Evolutionary conservation across 2,329 filamentous ascomycete species (phyloP).

Genomic region (Phaeosphaeriaceae sp.): DNA sequence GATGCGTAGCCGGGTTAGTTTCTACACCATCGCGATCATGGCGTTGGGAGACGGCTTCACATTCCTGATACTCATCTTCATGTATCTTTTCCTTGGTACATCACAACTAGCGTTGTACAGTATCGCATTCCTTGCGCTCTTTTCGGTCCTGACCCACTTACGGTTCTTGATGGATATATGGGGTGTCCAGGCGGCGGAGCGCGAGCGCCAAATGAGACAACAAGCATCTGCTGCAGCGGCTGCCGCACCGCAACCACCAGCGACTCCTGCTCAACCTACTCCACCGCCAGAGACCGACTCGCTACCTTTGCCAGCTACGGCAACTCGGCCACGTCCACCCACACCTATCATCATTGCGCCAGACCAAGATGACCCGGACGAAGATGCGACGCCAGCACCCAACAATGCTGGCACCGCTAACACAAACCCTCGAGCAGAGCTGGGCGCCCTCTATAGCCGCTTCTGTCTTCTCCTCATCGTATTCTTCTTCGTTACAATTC

Average conservation of each 20-base stretch:
- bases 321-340: constrained; percentile 50
- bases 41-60: constrained; percentile 67
- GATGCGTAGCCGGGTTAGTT: constrained; percentile 68
- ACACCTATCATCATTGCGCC: constrained; percentile 66
- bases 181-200: constrained; percentile 65
- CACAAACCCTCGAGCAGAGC: constrained; percentile 51
- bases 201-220: constrained; percentile 53
- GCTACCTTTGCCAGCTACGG: constrained; percentile 28
- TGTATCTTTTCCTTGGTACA: constrained; percentile 59
- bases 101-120: constrained; percentile 64
- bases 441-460: constrained; percentile 66
- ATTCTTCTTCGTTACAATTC: constrained; percentile 65
- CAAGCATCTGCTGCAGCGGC: constrained; percentile 42
- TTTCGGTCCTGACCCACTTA: constrained; percentile 68
- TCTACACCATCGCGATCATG: constrained; percentile 68
- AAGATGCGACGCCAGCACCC: constrained; percentile 31
- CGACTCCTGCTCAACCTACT: constrained; percentile 26
- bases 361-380: constrained; percentile 61
- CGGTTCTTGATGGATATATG: constrained; percentile 73
- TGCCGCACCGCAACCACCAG: constrained; percentile 24
- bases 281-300: constrained; percentile 11
- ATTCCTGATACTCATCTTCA: constrained; percentile 61
- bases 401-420: constrained; percentile 31
- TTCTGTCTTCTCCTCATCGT: constrained; percentile 67
- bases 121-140: constrained; percentile 65